Conservation (phyloP, 345 rosid species). For the Melaleuca quinquenervia region DNA sequence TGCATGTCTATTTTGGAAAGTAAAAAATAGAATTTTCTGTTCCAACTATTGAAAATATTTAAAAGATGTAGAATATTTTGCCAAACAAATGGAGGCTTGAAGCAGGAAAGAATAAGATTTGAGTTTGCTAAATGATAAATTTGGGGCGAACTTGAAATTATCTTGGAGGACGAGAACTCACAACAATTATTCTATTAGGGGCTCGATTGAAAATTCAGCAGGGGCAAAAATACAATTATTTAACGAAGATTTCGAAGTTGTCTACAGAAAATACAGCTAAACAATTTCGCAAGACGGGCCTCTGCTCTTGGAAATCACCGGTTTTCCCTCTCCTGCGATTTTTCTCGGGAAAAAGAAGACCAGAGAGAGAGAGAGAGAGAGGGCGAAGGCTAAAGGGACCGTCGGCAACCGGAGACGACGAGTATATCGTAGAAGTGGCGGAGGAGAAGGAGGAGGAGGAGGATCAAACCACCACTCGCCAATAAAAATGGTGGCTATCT, state of each 20-base stretch:
- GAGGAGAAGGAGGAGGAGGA: neutral
- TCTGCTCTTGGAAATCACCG: neutral
- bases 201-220: neutral
- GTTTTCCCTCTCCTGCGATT: neutral
- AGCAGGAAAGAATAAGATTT: neutral
- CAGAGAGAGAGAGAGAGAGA: neutral
- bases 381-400: neutral
- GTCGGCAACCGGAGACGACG: neutral
- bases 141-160: neutral
- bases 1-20: too few relatives aligned
- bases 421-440: neutral
- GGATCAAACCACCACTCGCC: neutral
- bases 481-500: slow-evolving; percentile 46
- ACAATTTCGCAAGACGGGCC: neutral
- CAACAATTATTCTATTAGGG: neutral
- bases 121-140: neutral
- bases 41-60: too few relatives aligned
- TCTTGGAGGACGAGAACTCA: neutral
- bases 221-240: neutral
- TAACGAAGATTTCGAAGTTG: neutral
- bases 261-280: neutral
- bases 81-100: neutral
- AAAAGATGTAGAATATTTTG: too few relatives aligned
- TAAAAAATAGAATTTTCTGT: too few relatives aligned
- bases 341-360: neutral